A percentile compares a stretch with the other conserved stretches of the same genome.
Conservation (phyloP, 208 protist genomes). For the Crithidia bombi region DNA sequence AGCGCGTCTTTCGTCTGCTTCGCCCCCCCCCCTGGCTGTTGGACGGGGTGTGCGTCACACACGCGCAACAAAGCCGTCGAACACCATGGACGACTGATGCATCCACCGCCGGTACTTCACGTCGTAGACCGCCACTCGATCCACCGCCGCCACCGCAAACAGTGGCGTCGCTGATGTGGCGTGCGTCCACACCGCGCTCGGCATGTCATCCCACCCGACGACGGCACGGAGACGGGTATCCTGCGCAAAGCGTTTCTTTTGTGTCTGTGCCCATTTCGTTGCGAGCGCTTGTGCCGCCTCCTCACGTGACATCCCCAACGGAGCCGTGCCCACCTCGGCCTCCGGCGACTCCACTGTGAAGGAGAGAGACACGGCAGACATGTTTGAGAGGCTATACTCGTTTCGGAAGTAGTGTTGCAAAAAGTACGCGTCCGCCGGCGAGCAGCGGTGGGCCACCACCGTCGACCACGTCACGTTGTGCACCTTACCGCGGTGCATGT, state of each 20-base stretch:
- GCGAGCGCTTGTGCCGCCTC: constrained; percentile 1
- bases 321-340: too few relatives aligned
- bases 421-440: constrained; percentile 7
- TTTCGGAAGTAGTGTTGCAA: constrained; percentile 26
- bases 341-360: too few relatives aligned
- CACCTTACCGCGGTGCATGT: constrained; percentile 6
- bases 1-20: too few relatives aligned
- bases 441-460: constrained; percentile 15
- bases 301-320: neutral
- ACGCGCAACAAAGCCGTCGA: too few relatives aligned
- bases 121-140: constrained; percentile 20
- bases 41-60: too few relatives aligned
- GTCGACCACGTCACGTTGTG: constrained; percentile 23
- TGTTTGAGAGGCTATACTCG: neutral
- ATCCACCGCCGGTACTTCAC: too few relatives aligned
- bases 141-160: neutral
- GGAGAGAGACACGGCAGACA: too few relatives aligned
- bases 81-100: too few relatives aligned
- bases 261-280: neutral
- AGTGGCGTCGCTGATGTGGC: neutral
- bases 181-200: neutral
- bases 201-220: constrained; percentile 13
- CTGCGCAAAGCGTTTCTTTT: neutral
- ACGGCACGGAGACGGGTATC: neutral
- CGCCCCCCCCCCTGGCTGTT: too few relatives aligned